These are phyloP conservation scores for Martiniozyma asiatica DNA, from an alignment of 1,139 yeast genomes.

Conservation along the genomic window DNA sequence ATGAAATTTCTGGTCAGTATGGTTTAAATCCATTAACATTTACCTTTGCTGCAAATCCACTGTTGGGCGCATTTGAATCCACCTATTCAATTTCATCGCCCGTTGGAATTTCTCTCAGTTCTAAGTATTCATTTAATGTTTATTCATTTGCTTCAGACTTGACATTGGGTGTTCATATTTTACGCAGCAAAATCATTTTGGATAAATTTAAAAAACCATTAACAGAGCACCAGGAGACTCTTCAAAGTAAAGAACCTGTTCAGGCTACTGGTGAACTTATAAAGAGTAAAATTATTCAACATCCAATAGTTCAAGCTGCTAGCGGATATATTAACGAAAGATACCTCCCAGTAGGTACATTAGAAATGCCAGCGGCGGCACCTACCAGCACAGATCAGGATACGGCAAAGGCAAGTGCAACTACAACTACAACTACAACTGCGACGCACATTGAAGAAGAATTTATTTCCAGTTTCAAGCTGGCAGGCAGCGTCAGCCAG, in stretches of 20 bases:
- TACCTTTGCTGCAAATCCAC: slow-evolving; percentile 80
- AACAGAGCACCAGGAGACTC: slow-evolving; percentile 1
- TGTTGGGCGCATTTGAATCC: slow-evolving; percentile 81
- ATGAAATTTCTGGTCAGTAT: background rate
- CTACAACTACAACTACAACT: slow-evolving; percentile 2
- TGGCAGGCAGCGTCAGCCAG: slow-evolving; percentile 60
- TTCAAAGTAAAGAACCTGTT: background rate
- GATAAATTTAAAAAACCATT: slow-evolving; percentile 1
- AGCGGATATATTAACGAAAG: slow-evolving; percentile 2
- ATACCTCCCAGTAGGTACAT: background rate
- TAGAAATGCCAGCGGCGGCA: background rate
- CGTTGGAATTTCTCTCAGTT: slow-evolving; percentile 58
- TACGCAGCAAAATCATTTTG: slow-evolving; percentile 26
- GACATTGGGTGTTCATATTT: slow-evolving; percentile 77
- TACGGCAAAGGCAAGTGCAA: background rate
- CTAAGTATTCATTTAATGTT: slow-evolving; percentile 79
- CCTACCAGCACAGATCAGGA: background rate
- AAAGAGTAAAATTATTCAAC: slow-evolving; percentile 3
- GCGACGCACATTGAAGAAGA: slow-evolving; percentile 7
- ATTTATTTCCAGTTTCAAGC: slow-evolving; percentile 49
- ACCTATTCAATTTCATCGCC: slow-evolving; percentile 58
- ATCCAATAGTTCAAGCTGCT: slow-evolving; percentile 4
- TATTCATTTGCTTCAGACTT: slow-evolving; percentile 85
- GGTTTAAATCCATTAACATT: slow-evolving; percentile 53
- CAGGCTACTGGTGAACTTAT: slow-evolving; percentile 2